Base-by-base conservation (phyloP, 306 rosid species). In the Lithocarpus polystachyus region DNA sequence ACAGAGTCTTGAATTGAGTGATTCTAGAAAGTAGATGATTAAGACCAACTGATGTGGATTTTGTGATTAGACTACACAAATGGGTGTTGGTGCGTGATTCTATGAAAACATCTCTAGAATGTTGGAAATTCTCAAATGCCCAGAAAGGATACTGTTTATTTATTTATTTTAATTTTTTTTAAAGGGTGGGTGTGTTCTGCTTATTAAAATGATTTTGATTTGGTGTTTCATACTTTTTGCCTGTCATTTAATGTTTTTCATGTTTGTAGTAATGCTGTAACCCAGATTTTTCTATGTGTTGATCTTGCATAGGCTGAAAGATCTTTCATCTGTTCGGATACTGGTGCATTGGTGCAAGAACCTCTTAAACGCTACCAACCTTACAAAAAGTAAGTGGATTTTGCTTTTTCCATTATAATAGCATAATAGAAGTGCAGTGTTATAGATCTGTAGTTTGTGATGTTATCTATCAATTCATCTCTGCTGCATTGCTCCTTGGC, bases 281-380 rank as follows among this genome's bases (percentile, higher is more conserved):
- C n/a, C n/a, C 33, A 62, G 40, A 26, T 60, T 71, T 59, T 80
- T 80, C 51, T 68, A 35, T 71, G 74, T 69, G 69, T 81, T 88
- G 83, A 76, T 67, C 35, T 69, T 84, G 78, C 80, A 89, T 93
- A 94, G 99, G 69, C 80, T 73, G 99, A 92, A 85, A 86, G 97
- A 88, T 81, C 88, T 72, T 86, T 92, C 82, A 79, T 91, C 77
- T 95, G 99, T 89, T 86, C 85, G 29, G 98, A 95, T 85, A 95
- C 99, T 69, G 99, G 96, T 73, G 97, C 99, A 55, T 76, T 95
- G 89, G 78, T 95, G 74, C 87, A 80, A 70, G 89, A 75, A 57
- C 75, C 97, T 82, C 56, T 83, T 29, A 85, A 72, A 82, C 86
- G 89, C 54, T 83, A 86, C 83, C 89, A 86, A 79, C 86, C 88